Percentiles rank a stretch among this genome's conserved stretches.
phyloP scores from a whole-genome alignment of 2,329 filamentous ascomycete genomes.

The Diaporthe amygdali region DNA sequence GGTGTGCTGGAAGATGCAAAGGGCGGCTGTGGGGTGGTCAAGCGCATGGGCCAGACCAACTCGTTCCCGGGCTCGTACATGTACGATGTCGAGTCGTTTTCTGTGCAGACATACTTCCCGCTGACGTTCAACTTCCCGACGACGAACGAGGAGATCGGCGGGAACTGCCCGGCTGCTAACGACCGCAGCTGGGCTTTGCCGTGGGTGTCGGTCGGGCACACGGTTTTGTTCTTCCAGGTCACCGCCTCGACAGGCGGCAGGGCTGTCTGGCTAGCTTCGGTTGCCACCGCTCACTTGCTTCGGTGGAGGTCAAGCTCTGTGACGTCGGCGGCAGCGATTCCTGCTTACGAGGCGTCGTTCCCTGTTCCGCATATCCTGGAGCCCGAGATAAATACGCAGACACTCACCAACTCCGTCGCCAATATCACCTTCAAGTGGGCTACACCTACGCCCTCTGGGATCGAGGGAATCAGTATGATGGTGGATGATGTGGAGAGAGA shows the following conservation, averaged over 20 bases:
- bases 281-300: neutral
- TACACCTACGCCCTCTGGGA: slow-evolving; percentile 52
- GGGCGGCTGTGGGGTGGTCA: slow-evolving; percentile 76
- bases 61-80: slow-evolving; percentile 67
- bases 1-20: slow-evolving; percentile 68
- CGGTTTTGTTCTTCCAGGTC: slow-evolving; percentile 79
- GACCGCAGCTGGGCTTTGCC: slow-evolving; percentile 87
- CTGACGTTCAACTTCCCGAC: slow-evolving; percentile 76
- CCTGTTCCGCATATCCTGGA: slow-evolving; percentile 12
- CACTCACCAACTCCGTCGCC: slow-evolving; percentile 80
- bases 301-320: neutral
- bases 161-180: slow-evolving; percentile 64
- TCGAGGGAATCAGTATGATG: slow-evolving; percentile 78
- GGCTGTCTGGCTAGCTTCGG: slow-evolving; percentile 4
- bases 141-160: slow-evolving; percentile 41
- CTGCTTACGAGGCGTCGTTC: neutral
- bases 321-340: neutral
- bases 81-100: slow-evolving; percentile 76
- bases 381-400: slow-evolving; percentile 59
- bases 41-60: slow-evolving; percentile 71
- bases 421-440: slow-evolving; percentile 65
- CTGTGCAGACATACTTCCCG: slow-evolving; percentile 88
- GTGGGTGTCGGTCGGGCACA: slow-evolving; percentile 82
- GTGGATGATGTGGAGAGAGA: slow-evolving; percentile 88
- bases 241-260: slow-evolving; percentile 68